phyloP scores from a whole-genome alignment of 2,329 filamentous ascomycete species.

The Macrophomina tecta region DNA sequence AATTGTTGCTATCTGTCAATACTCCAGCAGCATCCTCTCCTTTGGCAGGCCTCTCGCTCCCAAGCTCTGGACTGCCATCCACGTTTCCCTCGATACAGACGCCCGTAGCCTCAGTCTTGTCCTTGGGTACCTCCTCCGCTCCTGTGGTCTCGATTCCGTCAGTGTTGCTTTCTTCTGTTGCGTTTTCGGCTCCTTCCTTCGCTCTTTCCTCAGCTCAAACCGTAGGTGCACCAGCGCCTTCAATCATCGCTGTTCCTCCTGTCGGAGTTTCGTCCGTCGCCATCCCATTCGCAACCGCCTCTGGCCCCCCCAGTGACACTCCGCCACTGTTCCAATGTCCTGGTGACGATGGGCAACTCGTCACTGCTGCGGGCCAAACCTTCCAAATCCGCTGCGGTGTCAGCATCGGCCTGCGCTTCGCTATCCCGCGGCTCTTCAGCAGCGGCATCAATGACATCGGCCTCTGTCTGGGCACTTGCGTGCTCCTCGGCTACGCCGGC shows the following conservation, averaged over 20 bases:
- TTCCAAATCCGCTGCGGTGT: constrained; percentile 26
- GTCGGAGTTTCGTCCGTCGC: neutral
- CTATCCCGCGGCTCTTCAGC: constrained; percentile 23
- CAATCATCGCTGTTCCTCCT: neutral
- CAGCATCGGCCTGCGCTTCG: constrained; percentile 20
- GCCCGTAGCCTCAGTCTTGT: neutral
- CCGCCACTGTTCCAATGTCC: constrained; percentile 14
- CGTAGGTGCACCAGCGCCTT: neutral
- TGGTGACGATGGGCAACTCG: neutral
- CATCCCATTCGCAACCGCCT: neutral
- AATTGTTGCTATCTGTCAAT: neutral
- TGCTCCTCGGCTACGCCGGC: constrained; percentile 16
- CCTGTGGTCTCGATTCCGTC: neutral
- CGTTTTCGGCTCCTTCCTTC: neutral
- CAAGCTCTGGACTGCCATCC: neutral
- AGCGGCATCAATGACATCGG: constrained; percentile 20
- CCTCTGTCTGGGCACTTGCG: constrained; percentile 14
- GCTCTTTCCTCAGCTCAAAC: neutral
- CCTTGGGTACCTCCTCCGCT: neutral
- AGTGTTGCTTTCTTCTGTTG: neutral
- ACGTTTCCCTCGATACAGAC: neutral
- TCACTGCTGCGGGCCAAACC: neutral
- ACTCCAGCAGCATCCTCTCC: neutral
- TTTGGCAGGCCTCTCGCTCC: neutral
- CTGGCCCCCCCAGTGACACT: neutral